Percentiles rank a stretch among this genome's conserved stretches.
These are phyloP conservation scores for Pyrenopolyporus hunteri DNA, from an alignment of 495 filamentous ascomycete species.

Conservation along the genomic window DNA sequence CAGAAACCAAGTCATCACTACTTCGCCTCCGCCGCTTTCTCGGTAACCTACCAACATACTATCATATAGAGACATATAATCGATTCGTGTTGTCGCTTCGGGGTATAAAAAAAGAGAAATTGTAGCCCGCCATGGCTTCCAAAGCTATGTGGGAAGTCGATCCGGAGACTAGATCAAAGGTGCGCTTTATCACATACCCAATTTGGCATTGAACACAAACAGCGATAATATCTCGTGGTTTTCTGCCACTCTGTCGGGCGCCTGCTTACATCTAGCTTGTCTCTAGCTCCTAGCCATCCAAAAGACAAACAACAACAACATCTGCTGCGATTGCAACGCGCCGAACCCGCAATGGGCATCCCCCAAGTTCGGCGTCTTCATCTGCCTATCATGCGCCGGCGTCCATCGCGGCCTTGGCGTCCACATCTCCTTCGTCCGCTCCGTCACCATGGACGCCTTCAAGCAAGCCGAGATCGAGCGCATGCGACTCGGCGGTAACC, in stretches of 20 bases:
- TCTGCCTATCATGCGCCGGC: slow-evolving; percentile 94
- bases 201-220: background rate
- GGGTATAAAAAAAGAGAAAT: slow-evolving; percentile 15
- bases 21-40: slow-evolving; percentile 3
- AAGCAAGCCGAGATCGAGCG: slow-evolving; percentile 84
- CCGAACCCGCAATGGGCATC: slow-evolving; percentile 94
- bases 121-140: slow-evolving; percentile 47
- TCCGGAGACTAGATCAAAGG: slow-evolving; percentile 92
- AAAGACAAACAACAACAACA: slow-evolving; percentile 81
- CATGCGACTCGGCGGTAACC: slow-evolving; percentile 87
- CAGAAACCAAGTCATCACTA: background rate
- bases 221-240: too few species aligned
- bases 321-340: slow-evolving; percentile 91
- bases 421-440: slow-evolving; percentile 96
- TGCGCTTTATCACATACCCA: slow-evolving; percentile 46
- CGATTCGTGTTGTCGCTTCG: background rate
- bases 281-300: slow-evolving; percentile 83
- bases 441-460: slow-evolving; percentile 97
- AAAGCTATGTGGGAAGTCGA: slow-evolving; percentile 95
- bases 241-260: background rate
- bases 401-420: slow-evolving; percentile 94
- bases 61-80: background rate
- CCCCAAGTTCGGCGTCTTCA: slow-evolving; percentile 82
- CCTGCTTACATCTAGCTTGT: slow-evolving; percentile 15
- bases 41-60: slow-evolving; percentile 18